A percentile compares a stretch with the other conserved stretches of the same genome.
These are phyloP conservation scores for Talaromyces liani DNA, from an alignment of 495 filamentous ascomycete genomes.

Conservation along the genomic window DNA sequence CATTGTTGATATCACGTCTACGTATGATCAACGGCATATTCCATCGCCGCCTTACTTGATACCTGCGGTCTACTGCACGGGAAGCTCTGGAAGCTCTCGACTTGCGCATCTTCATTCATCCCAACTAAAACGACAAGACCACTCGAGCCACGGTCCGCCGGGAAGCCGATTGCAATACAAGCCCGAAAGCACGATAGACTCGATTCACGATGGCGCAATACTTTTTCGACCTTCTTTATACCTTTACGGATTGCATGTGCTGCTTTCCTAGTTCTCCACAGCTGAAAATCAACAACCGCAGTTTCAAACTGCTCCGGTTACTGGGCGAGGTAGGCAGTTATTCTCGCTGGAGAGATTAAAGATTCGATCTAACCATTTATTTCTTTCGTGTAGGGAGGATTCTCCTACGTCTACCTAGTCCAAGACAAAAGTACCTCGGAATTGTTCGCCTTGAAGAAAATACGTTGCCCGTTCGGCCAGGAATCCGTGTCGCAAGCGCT, in stretches of 20 bases:
- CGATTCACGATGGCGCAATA: conserved; percentile 68
- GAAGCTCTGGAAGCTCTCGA: background rate
- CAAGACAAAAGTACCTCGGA: conserved; percentile 75
- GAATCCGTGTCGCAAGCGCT: conserved; percentile 91
- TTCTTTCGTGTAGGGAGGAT: conserved; percentile 61
- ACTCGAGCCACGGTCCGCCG: background rate
- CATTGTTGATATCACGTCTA: background rate
- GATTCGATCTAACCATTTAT: conserved; percentile 3
- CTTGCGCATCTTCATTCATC: background rate
- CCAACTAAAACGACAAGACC: background rate
- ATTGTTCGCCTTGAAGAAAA: conserved; percentile 95
- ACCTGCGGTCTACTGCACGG: background rate
- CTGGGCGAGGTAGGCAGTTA: conserved; percentile 66
- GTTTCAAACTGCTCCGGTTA: conserved; percentile 89
- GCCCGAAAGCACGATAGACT: background rate
- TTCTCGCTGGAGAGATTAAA: background rate
- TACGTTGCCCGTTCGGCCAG: conserved; percentile 92
- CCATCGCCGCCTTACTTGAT: background rate
- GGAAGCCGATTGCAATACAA: background rate
- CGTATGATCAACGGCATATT: background rate
- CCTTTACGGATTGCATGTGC: conserved; percentile 85
- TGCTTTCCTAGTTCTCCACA: conserved; percentile 93
- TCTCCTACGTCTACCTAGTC: conserved; percentile 97
- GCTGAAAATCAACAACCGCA: conserved; percentile 88
- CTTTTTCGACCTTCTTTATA: conserved; percentile 81